phyloP scores from a whole-genome alignment of 2,329 filamentous ascomycete species.

The Diaporthe ilicicola region DNA sequence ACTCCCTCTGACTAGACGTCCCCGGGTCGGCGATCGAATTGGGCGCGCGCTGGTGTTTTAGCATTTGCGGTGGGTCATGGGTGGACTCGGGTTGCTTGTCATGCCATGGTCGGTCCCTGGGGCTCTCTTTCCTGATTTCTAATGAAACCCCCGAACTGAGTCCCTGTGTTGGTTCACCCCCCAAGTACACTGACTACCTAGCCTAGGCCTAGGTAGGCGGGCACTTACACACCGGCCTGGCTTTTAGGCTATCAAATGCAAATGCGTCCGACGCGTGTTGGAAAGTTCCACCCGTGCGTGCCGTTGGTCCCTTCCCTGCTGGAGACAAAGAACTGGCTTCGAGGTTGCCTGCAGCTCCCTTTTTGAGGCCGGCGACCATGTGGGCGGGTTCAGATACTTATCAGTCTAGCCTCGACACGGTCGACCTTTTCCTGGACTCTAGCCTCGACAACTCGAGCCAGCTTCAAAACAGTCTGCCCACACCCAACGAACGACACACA shows the following conservation, averaged over 20 bases:
- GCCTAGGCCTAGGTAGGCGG: background rate
- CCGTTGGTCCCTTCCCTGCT: background rate
- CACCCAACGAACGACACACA: background rate
- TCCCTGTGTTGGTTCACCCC: too few relatives aligned
- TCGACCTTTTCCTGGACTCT: background rate
- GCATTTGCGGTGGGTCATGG: constrained; percentile 1
- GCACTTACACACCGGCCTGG: background rate
- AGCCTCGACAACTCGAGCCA: background rate
- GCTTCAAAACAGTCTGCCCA: background rate
- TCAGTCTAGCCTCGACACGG: background rate
- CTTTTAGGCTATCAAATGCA: background rate
- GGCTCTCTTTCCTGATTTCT: background rate
- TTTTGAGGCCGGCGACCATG: background rate
- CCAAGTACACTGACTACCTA: too few relatives aligned
- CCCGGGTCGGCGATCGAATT: constrained; percentile 9
- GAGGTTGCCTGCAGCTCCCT: background rate
- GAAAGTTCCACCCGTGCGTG: constrained; percentile 2
- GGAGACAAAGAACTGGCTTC: background rate
- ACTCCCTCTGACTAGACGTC: background rate
- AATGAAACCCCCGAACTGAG: background rate
- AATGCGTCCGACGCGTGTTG: background rate
- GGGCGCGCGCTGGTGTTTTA: background rate
- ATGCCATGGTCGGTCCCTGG: background rate
- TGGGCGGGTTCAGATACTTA: background rate
- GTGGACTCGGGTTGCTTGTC: background rate